phyloP scores from a whole-genome alignment of 225 moss, liverwort and hornwort species.

The Bryoerythrophyllum caledonicum region DNA sequence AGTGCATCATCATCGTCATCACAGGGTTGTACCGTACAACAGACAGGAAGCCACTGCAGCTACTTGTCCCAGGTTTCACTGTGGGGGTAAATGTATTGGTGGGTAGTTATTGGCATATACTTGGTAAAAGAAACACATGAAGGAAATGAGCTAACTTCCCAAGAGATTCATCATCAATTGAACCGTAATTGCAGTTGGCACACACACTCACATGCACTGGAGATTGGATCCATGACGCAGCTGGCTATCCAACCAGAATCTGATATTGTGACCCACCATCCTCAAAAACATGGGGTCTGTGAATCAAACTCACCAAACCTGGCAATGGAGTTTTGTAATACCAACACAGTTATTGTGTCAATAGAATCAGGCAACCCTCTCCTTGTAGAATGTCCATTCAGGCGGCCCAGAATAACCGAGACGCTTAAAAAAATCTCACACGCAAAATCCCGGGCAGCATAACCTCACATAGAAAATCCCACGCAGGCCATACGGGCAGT shows the following conservation, averaged over 20 bases:
- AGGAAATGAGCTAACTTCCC: conserved; percentile 20
- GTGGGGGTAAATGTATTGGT: conserved; percentile 12
- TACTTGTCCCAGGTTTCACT: background rate
- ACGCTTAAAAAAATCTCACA: too few relatives aligned
- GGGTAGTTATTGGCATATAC: background rate
- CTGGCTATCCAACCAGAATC: conserved; percentile 20
- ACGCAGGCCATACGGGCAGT: too few relatives aligned
- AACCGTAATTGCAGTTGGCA: conserved; percentile 5
- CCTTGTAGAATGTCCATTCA: too few relatives aligned
- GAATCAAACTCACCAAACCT: background rate
- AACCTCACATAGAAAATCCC: too few relatives aligned
- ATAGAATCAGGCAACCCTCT: too few relatives aligned
- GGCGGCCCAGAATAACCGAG: too few relatives aligned
- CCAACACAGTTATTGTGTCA: too few relatives aligned
- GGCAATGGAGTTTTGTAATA: too few relatives aligned
- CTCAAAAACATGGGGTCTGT: conserved; percentile 1
- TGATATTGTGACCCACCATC: conserved; percentile 3
- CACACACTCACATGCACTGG: background rate
- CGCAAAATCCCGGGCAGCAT: too few relatives aligned
- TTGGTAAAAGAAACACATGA: background rate
- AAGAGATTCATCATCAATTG: conserved; percentile 1
- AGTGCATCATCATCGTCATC: background rate
- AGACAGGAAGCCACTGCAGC: conserved; percentile 1
- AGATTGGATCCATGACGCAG: conserved; percentile 22
- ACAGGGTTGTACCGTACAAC: background rate